Evolutionary conservation across 1,139 yeast genomes (phyloP), one percentile per base, ranked within the genome.

Genomic region (Pichia norvegensis): DNA sequence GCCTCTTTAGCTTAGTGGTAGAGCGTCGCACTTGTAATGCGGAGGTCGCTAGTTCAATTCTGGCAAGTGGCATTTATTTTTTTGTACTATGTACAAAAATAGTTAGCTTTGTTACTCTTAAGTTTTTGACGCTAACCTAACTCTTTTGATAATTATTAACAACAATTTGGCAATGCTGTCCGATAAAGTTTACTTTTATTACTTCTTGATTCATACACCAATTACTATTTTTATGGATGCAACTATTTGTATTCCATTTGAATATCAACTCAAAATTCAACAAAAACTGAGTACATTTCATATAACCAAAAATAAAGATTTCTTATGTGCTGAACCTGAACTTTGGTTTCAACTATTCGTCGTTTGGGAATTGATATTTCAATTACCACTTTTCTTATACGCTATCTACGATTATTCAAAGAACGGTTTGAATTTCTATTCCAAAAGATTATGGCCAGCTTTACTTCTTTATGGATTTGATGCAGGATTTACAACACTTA

Each of bases 21-120:
- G 88, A 81, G 92, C 92, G 88, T 81, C 80, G 88, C 90, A 82
- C 90, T 82, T 82, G 90, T 82, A 82, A 83, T 82, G 90, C 88
- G 80, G 81, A 82, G 92, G 87, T 82, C 90, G 86, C 85, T 81
- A 82, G 90, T 83, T 82, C 90, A 81, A 83, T 81, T 81, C 92
- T 82, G 92, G 86, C 86, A 82, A 78, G 81, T 72, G 88, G 88
- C 88, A 80, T 14, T 53, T 58, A 14, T 21, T 36, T 46, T 38
- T 43, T 36, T 40, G 17, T 5, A 17, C 39, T 27, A 38, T 41
- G 25, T 33, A 33, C n/a, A 4, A 8, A 36, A 16, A 23, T 23
- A 11, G 22, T 9, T 14, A 27, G 11, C 5, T 27, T 10, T 27
- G 31, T 27, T 11, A n/a, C n/a, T n/a, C n/a, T n/a, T n/a, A n/a